Percentiles rank a stretch among this genome's conserved stretches.
phyloP scores from a whole-genome alignment of 139 green algal species.

The Coelastrella sp. region DNA sequence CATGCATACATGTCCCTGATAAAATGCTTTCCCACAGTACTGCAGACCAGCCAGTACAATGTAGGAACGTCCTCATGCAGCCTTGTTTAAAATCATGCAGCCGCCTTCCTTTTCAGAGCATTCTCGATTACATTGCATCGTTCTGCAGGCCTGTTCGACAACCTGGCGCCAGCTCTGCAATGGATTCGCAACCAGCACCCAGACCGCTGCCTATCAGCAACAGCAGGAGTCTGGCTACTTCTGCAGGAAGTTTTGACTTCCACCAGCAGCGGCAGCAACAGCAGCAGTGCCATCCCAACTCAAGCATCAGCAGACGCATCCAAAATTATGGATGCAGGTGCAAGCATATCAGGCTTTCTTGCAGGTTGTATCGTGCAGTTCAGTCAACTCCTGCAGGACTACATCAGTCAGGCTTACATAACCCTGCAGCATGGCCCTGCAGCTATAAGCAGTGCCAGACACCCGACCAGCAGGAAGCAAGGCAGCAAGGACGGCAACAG shows the following conservation, averaged over 20 bases:
- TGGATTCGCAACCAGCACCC: slow-evolving; percentile 6
- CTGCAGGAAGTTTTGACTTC: slow-evolving; percentile 1
- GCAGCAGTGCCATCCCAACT: too few species aligned
- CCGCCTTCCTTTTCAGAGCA: too few species aligned
- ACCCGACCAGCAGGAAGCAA: slow-evolving; percentile 1
- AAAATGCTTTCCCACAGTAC: too few species aligned
- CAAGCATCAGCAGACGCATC: slow-evolving; percentile 21
- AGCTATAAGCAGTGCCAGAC: too few species aligned
- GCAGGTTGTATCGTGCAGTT: background rate
- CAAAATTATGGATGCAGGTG: background rate
- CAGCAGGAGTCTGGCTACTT: slow-evolving; percentile 30
- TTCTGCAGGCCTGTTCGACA: background rate
- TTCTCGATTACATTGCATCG: too few species aligned
- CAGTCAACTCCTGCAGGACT: slow-evolving; percentile 9
- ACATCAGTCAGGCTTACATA: slow-evolving; percentile 3
- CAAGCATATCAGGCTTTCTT: background rate
- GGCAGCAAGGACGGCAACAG: background rate
- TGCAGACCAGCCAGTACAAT: background rate
- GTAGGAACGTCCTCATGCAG: background rate
- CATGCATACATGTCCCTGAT: background rate
- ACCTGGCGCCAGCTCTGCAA: background rate
- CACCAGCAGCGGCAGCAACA: background rate
- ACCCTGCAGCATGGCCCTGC: background rate
- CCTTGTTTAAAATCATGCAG: background rate
- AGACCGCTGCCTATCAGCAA: background rate